Conservation (phyloP, 345 rosid genomes). For the Eucalyptus sp. region DNA sequence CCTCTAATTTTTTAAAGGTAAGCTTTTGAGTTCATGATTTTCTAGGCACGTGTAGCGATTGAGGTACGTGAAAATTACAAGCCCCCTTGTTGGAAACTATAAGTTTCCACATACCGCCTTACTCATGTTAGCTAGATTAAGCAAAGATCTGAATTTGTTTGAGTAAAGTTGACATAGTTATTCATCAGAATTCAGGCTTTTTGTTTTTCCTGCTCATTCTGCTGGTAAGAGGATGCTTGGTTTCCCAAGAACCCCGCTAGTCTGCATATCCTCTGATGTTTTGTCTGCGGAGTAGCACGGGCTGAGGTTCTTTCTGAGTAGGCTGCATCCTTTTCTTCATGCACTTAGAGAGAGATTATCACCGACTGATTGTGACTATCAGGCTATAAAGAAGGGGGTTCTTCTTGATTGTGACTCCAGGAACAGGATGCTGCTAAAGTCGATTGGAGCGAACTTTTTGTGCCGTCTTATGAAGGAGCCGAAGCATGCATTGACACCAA, state of each 20-base stretch:
- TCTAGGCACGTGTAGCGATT: not conserved
- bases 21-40: not conserved
- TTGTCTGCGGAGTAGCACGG: not conserved
- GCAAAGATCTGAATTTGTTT: not conserved
- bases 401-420: not conserved
- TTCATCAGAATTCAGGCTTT: not conserved
- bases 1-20: not conserved
- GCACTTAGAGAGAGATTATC: not conserved
- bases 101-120: not conserved
- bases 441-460: slow-evolving; percentile 6
- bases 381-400: not conserved
- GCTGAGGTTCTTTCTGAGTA: not conserved
- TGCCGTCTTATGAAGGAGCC: slow-evolving; percentile 16
- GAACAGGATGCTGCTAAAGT: not conserved
- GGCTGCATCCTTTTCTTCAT: not conserved
- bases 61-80: not conserved
- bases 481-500: slow-evolving; percentile 25
- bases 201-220: not conserved
- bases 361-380: not conserved
- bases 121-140: not conserved
- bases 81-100: not conserved
- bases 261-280: not conserved
- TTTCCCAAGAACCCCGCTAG: not conserved
- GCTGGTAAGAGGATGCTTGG: not conserved
- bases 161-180: not conserved